Evolutionary conservation across 306 rosid genomes (phyloP).

Genomic region (Prosopis cineraria): DNA sequence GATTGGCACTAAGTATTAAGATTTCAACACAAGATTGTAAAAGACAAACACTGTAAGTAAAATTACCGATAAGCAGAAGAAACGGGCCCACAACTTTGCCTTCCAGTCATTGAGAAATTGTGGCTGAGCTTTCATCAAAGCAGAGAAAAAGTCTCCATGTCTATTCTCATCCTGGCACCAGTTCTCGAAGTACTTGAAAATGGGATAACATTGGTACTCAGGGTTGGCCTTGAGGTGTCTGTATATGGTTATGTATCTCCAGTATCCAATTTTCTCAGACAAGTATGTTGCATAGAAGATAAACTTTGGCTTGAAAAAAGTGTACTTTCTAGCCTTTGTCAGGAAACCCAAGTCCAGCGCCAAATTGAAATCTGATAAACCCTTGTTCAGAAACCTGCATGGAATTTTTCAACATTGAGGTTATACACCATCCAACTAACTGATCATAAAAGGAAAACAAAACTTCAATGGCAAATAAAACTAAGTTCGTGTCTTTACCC

Average conservation of each 20-base stretch:
- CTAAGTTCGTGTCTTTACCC: conserved; percentile 57
- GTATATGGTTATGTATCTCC: conserved; percentile 98
- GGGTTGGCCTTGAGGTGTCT: conserved; percentile 94
- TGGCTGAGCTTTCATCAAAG: conserved; percentile 98
- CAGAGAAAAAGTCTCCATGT: conserved; percentile 98
- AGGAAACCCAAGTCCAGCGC: conserved; percentile 99
- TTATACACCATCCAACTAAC: conserved; percentile 6
- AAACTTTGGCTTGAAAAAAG: conserved; percentile 97
- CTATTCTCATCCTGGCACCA: conserved; percentile 99
- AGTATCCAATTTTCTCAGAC: conserved; percentile 98
- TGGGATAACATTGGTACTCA: conserved; percentile 91
- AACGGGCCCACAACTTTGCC: conserved; percentile 95
- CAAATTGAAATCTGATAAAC: conserved; percentile 92
- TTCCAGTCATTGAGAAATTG: conserved; percentile 99
- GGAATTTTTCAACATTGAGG: conserved; percentile 17
- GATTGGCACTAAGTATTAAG: background rate
- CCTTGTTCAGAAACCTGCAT: conserved; percentile 93
- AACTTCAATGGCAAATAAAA: background rate
- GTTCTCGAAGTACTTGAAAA: conserved; percentile 97
- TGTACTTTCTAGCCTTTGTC: conserved; percentile 95
- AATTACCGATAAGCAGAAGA: conserved; percentile 95
- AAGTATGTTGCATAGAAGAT: conserved; percentile 96
- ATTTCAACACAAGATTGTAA: conserved; percentile 12
- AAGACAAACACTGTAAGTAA: background rate
- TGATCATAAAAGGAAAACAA: background rate